Evolutionary conservation across 2,329 filamentous ascomycete genomes (phyloP).

Genomic region (Beauveria medogensis): DNA sequence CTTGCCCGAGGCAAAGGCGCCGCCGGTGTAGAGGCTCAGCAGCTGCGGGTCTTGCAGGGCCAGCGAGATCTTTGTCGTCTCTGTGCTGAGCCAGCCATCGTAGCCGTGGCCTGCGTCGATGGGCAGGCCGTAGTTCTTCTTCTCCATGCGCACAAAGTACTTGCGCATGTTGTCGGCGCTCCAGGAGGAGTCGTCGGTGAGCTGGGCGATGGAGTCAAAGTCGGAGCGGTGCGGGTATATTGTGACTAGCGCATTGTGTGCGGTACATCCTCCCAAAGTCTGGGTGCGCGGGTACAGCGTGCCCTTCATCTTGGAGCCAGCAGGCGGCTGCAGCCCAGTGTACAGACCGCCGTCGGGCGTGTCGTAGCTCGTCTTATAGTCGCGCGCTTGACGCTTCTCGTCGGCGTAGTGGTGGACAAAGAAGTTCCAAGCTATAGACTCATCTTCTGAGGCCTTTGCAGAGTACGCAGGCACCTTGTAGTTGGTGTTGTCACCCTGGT

Average conservation of each 20-base stretch:
- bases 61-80: slow-evolving; percentile 41
- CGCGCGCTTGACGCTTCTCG: slow-evolving; percentile 40
- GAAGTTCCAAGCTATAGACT: slow-evolving; percentile 52
- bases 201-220: slow-evolving; percentile 41
- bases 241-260: slow-evolving; percentile 46
- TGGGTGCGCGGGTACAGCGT: slow-evolving; percentile 51
- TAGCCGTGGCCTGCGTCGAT: slow-evolving; percentile 43
- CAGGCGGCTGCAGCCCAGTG: slow-evolving; percentile 44
- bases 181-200: slow-evolving; percentile 52
- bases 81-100: slow-evolving; percentile 47
- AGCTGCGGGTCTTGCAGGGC: slow-evolving; percentile 45
- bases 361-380: slow-evolving; percentile 52
- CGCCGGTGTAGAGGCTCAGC: slow-evolving; percentile 40
- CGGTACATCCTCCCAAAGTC: slow-evolving; percentile 48
- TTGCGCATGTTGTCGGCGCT: slow-evolving; percentile 47
- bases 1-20: slow-evolving; percentile 34
- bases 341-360: slow-evolving; percentile 43
- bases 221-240: slow-evolving; percentile 45
- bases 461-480: slow-evolving; percentile 48
- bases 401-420: slow-evolving; percentile 55
- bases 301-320: slow-evolving; percentile 42
- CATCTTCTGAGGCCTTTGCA: slow-evolving; percentile 46
- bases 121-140: slow-evolving; percentile 41
- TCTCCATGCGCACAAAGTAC: slow-evolving; percentile 47
- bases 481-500: slow-evolving; percentile 40